Base-by-base conservation (phyloP, 1,139 yeast species). In the Groenewaldozyma sp. region DNA sequence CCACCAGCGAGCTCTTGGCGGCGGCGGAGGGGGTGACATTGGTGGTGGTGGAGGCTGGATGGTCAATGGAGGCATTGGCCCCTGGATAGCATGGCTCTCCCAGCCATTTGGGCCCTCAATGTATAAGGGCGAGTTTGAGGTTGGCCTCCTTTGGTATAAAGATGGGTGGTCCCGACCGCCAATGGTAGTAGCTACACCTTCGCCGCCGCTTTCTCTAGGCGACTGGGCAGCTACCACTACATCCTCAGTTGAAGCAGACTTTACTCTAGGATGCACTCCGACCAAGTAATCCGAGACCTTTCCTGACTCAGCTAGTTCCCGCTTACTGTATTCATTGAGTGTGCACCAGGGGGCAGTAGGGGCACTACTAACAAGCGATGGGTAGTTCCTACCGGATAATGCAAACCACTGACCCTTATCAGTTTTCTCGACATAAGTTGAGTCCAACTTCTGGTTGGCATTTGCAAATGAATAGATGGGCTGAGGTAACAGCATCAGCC, bases 351-450 rank as follows among this genome's bases (percentile, higher is more conserved):
- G 42, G 1, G 70, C 64, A 1, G 46, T 52, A 42, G 94, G 91
- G 0, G 96, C 93, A 20, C 84, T 74, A 45, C 77, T 76, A 17
- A 88, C 87, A 38, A 87, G 60, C 0, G 93, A 77, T 0, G 96
- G 95, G 54, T 79, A 88, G 50, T 78, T 71, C 21, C 61, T 58
- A 48, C 78, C 82, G 24, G 94, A 82, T 73, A 88, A 70, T 9
- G 95, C 96, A 64, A 74, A 84, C 95, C 95, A 87, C 37, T 83
- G 80, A 3, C 78, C 76, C 40, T 70, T 70, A 10, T 70, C 65
- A 0, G 91, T 80, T 46, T 71, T 68, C 46, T 81, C 84, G 18
- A 87, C 65, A 55, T 76, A 86, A 1, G 87, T 71, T 10, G 42
- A 20, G 3, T 35, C 18, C 4, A 5, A n/a, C 11, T 18, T 18